Evolutionary conservation across 768 basidiomycete species (phyloP).

Genomic region (Leccinum barrowsii): DNA sequence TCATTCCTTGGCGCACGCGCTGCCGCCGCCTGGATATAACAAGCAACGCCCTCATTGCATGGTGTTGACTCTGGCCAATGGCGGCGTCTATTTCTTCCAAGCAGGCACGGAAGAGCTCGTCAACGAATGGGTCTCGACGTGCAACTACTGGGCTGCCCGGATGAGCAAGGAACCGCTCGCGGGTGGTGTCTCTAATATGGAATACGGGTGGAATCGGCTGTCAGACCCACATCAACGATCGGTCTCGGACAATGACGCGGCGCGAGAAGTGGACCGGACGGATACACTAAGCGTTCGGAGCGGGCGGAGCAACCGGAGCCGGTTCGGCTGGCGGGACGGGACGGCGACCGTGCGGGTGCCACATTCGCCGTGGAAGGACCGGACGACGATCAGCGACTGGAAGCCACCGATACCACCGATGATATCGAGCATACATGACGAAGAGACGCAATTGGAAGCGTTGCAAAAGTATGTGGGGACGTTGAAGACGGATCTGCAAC

Average conservation of each 20-base stretch:
- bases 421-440: conserved; percentile 81
- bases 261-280: conserved; percentile 45
- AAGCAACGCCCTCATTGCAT: conserved; percentile 90
- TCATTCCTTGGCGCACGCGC: conserved; percentile 81
- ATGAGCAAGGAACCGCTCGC: conserved; percentile 92
- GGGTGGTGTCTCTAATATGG: conserved; percentile 98
- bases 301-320: conserved; percentile 69
- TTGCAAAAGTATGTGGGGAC: conserved; percentile 74
- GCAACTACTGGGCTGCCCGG: conserved; percentile 99
- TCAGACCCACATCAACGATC: conserved; percentile 53
- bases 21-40: conserved; percentile 92
- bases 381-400: conserved; percentile 88
- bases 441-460: conserved; percentile 90
- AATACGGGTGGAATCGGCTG: conserved; percentile 95
- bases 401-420: conserved; percentile 84
- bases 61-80: conserved; percentile 84
- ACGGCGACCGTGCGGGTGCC: conserved; percentile 59
- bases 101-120: conserved; percentile 99
- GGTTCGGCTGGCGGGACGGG: conserved; percentile 70
- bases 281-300: conserved; percentile 76
- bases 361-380: conserved; percentile 74
- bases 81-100: conserved; percentile 97
- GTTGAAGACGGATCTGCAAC: conserved; percentile 74
- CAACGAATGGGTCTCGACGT: conserved; percentile 97
- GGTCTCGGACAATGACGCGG: conserved; percentile 54